These are phyloP conservation scores for Linnemannia elongata DNA, from an alignment of 192 early-diverging fungal species.

Conservation along the genomic window DNA sequence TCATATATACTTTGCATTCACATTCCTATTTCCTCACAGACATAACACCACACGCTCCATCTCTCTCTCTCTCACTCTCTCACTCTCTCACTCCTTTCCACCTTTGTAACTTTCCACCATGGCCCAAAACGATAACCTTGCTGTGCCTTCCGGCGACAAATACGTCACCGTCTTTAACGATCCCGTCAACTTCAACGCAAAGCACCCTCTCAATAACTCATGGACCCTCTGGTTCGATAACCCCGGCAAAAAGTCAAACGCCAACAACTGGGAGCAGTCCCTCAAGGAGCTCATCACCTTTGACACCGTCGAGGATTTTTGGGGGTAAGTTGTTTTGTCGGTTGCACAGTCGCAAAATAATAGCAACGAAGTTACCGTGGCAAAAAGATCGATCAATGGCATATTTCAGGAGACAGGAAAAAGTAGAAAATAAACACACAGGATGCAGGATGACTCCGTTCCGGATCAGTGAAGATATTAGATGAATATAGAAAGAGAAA, in stretches of 20 bases:
- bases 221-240: slow-evolving; percentile 98
- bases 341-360: neutral
- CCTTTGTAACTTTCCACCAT: slow-evolving; percentile 16
- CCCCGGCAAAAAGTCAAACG: slow-evolving; percentile 82
- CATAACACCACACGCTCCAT: no score
- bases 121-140: slow-evolving; percentile 54
- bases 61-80: neutral
- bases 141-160: slow-evolving; percentile 54
- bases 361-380: neutral
- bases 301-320: slow-evolving; percentile 95
- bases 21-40: neutral
- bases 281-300: slow-evolving; percentile 94
- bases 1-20: neutral
- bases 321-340: slow-evolving; percentile 79
- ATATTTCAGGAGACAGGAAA: neutral
- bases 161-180: slow-evolving; percentile 59
- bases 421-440: neutral
- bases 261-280: slow-evolving; percentile 84
- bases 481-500: neutral
- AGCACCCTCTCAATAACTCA: slow-evolving; percentile 87
- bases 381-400: neutral
- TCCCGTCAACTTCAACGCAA: slow-evolving; percentile 73
- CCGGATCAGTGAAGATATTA: neutral
- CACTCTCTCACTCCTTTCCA: neutral
- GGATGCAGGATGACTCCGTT: neutral